These are phyloP conservation scores for Eucalyptus melliodora DNA, from an alignment of 345 rosid species.

Conservation along the genomic window DNA sequence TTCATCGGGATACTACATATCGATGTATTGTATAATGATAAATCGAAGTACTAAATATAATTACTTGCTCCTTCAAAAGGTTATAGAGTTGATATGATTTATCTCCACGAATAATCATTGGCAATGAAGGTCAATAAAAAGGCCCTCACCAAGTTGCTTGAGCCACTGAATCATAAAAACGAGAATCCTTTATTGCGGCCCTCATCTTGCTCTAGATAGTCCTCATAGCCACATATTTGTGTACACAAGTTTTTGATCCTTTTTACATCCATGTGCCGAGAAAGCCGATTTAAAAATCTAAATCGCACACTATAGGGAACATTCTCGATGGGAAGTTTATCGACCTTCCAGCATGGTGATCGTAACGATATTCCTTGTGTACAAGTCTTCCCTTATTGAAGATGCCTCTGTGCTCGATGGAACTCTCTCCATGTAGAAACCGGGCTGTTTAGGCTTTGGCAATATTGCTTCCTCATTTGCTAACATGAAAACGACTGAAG, in stretches of 20 bases:
- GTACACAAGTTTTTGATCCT: too few relatives aligned
- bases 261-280: too few relatives aligned
- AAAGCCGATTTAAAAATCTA: too few relatives aligned
- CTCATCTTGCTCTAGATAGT: not conserved
- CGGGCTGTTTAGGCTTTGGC: too few relatives aligned
- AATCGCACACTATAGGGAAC: too few relatives aligned
- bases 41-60: not conserved
- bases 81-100: not conserved
- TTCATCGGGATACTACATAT: not conserved
- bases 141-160: not conserved
- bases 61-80: not conserved
- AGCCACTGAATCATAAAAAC: not conserved
- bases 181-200: not conserved
- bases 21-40: not conserved
- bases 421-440: too few relatives aligned
- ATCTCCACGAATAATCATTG: not conserved
- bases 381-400: rapidly evolving
- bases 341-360: too few relatives aligned
- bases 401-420: too few relatives aligned
- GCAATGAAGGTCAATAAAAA: not conserved
- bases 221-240: not conserved
- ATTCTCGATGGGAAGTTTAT: too few relatives aligned
- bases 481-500: too few relatives aligned
- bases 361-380: too few relatives aligned
- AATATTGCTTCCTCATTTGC: too few relatives aligned